Percentiles rank a stretch among this genome's conserved stretches.
These are phyloP conservation scores for Colletotrichum euphorbiae DNA, from an alignment of 2,329 filamentous ascomycete genomes.

Conservation along the genomic window DNA sequence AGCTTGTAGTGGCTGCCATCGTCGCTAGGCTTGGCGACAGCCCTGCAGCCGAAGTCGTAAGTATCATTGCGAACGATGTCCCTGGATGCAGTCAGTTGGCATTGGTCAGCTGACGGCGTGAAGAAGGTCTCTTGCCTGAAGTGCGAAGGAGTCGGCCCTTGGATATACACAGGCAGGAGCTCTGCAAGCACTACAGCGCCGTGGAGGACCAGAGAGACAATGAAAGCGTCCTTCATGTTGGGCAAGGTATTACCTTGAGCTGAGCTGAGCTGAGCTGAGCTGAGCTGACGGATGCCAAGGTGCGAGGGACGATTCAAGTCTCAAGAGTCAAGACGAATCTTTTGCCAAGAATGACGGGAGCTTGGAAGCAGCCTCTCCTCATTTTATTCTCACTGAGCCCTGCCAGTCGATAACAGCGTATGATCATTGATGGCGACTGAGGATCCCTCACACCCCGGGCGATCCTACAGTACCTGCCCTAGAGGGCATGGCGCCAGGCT, in stretches of 20 bases:
- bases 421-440: conserved; percentile 12
- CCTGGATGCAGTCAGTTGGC: not conserved
- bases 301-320: not conserved
- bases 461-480: conserved; percentile 22
- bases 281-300: not conserved
- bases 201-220: conserved; percentile 30
- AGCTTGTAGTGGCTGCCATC: conserved; percentile 35
- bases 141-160: conserved; percentile 22
- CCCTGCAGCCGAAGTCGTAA: conserved; percentile 35
- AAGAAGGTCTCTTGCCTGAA: conserved; percentile 7
- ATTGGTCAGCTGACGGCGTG: not conserved
- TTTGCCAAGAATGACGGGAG: conserved; percentile 8
- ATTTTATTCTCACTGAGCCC: not conserved
- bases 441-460: not conserved
- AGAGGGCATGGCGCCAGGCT: conserved; percentile 3
- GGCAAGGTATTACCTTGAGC: not conserved
- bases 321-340: too few relatives aligned
- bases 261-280: too few relatives aligned
- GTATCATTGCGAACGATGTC: conserved; percentile 36
- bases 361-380: not conserved
- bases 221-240: conserved; percentile 33
- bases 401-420: not conserved
- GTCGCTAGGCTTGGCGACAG: conserved; percentile 29
- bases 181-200: conserved; percentile 28
- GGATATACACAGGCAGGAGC: conserved; percentile 27